Evolutionary conservation across 2,329 filamentous ascomycete genomes (phyloP).

Genomic region (Trichoderma cornu-damae): DNA sequence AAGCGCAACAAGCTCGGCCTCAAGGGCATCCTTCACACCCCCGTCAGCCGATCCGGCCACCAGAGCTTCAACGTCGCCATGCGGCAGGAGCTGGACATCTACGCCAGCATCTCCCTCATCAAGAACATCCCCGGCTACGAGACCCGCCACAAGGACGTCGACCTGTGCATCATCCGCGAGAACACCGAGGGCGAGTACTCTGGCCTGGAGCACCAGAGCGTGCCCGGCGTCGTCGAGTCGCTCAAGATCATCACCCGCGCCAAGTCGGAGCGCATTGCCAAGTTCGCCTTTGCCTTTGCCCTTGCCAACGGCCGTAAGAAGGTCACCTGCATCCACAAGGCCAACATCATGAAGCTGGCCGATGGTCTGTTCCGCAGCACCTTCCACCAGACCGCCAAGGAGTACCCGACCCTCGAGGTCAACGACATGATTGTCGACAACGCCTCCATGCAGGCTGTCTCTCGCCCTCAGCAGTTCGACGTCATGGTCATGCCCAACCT

Average conservation of each 20-base stretch:
- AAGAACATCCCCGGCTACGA: slow-evolving; percentile 99
- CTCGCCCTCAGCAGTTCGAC: slow-evolving; percentile 94
- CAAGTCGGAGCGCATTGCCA: slow-evolving; percentile 98
- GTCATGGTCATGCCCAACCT: slow-evolving; percentile 99
- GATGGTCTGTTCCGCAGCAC: slow-evolving; percentile 98
- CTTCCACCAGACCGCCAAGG: slow-evolving; percentile 87
- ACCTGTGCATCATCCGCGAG: slow-evolving; percentile 99
- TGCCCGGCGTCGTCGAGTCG: slow-evolving; percentile 92
- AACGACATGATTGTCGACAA: slow-evolving; percentile 99
- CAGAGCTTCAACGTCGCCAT: slow-evolving; percentile 99
- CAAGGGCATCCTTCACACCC: slow-evolving; percentile 98
- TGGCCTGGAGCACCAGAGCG: slow-evolving; percentile 96
- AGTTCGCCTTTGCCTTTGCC: slow-evolving; percentile 97
- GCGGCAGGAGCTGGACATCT: slow-evolving; percentile 98
- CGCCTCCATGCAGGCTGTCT: slow-evolving; percentile 98
- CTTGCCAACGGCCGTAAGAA: slow-evolving; percentile 99
- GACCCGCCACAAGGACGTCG: slow-evolving; percentile 94
- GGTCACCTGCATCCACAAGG: slow-evolving; percentile 99
- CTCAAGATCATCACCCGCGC: slow-evolving; percentile 99
- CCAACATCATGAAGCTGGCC: slow-evolving; percentile 99
- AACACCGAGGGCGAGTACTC: slow-evolving; percentile 99
- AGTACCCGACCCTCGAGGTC: slow-evolving; percentile 91
- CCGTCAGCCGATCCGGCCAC: slow-evolving; percentile 93
- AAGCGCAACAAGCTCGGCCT: slow-evolving; percentile 98
- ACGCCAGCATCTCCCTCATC: slow-evolving; percentile 94